Evolutionary conservation across 108 stramenopile genomes (phyloP), one percentile per base, ranked within the genome.

Genomic region (Stephanodiscus triporus): DNA sequence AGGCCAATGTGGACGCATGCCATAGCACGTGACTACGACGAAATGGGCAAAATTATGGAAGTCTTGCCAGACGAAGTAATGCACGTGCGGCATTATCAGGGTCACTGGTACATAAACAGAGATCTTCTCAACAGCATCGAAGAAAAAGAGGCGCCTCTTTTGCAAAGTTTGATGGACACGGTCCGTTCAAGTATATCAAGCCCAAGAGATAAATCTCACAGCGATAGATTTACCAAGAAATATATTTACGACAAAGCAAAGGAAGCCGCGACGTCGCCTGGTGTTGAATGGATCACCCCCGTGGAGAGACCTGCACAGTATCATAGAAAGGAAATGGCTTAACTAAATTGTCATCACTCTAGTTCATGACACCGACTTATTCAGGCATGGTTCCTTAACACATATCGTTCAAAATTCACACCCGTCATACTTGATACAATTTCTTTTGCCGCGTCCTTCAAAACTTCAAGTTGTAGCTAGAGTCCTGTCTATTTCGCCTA

Each of bases 1-100:
- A 27, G 79, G 45, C 72, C 72, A n/a, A 65, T 80, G 72, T 80
- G 79, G 79, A 80, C 79, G 17, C 79, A 80, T 51, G 72, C 79
- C 9, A 49, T 80, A 55, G 19, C 72, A 17, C 60, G 79, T 24
- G 72, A 80, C 37, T 80, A 80, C 30, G 48, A 80, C 56, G 79
- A 80, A 42, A 80, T 80, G 79, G 62, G 65, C 36, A 57, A 36
- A 57, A 34, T 80, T 24, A 80, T 80, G 79, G 79, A 80, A 59
- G 68, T 73, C 16, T 42, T 80, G 20, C 66, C 72, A 16, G 79
- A 80, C 53, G 79, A 80, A 5, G 66, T 80, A 24, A 70, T 80
- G 24, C 79, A 80, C 34, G 62, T 80, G 23, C 62, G 79, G 43
- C 79, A 80, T 51, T 80, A 73, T 43, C 79, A 80, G 57, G 79